These are phyloP conservation scores for Pythium rhizo-oryzae DNA, from an alignment of 352 stramenopile species.

Conservation along the genomic window DNA sequence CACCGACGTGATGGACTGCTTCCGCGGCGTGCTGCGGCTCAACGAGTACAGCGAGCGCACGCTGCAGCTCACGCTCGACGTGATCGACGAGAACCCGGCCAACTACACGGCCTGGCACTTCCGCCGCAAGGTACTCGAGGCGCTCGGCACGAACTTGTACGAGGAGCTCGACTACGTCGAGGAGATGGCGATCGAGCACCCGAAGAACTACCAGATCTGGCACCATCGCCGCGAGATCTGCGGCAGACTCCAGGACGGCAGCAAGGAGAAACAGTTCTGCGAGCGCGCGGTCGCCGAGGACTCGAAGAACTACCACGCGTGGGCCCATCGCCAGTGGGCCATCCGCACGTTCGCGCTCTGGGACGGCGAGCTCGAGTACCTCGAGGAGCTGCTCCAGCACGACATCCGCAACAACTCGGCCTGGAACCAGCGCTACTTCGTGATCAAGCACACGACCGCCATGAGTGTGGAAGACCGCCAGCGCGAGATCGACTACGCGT, in stretches of 20 bases:
- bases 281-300: conserved; percentile 93
- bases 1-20: conserved; percentile 93
- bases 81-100: conserved; percentile 95
- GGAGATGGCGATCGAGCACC: conserved; percentile 91
- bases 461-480: conserved; percentile 44
- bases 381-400: conserved; percentile 85
- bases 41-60: conserved; percentile 93
- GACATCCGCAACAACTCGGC: conserved; percentile 98
- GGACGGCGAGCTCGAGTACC: conserved; percentile 92
- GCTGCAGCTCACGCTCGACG: conserved; percentile 90
- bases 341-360: conserved; percentile 89
- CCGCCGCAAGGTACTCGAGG: conserved; percentile 89
- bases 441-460: conserved; percentile 58
- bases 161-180: conserved; percentile 76
- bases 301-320: conserved; percentile 99
- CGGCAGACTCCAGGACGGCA: conserved; percentile 74
- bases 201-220: conserved; percentile 99
- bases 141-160: conserved; percentile 66
- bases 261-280: conserved; percentile 93
- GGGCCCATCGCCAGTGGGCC: conserved; percentile 97
- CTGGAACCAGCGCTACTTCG: conserved; percentile 90
- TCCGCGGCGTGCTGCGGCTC: conserved; percentile 91
- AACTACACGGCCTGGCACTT: conserved; percentile 99
- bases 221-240: conserved; percentile 97
- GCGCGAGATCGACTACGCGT: conserved; percentile 76